phyloP scores from a whole-genome alignment of 2,329 filamentous ascomycete species.

The Nigrospora oryzae region DNA sequence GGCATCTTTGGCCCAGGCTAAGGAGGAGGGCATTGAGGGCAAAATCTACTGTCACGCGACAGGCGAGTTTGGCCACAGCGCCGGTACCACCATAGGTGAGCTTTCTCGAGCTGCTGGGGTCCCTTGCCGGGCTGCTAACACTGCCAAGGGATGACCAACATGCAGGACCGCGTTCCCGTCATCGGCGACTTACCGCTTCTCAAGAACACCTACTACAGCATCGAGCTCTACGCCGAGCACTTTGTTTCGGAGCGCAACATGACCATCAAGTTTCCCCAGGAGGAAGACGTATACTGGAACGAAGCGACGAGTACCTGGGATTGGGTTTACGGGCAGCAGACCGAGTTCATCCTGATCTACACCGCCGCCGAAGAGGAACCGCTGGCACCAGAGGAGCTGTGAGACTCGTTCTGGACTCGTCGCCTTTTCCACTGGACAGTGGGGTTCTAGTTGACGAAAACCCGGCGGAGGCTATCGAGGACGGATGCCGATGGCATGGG shows the following conservation, averaged over 20 bases:
- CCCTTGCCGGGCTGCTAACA: neutral
- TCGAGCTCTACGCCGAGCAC: conserved; percentile 39
- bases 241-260: conserved; percentile 34
- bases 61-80: conserved; percentile 42
- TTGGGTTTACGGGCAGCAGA: conserved; percentile 40
- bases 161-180: conserved; percentile 36
- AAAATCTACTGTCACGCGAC: conserved; percentile 41
- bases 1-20: conserved; percentile 28
- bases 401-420: too few species aligned
- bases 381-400: too few species aligned
- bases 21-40: conserved; percentile 31
- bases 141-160: conserved; percentile 36
- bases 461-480: too few species aligned
- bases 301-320: conserved; percentile 29
- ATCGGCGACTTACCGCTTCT: conserved; percentile 36
- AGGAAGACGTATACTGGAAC: conserved; percentile 41
- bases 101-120: neutral
- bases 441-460: too few species aligned
- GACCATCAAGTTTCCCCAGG: conserved; percentile 36
- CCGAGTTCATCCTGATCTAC: conserved; percentile 30
- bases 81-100: conserved; percentile 36
- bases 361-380: neutral
- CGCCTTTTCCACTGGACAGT: too few species aligned
- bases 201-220: conserved; percentile 37
- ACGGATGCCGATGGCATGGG: too few species aligned